Evolutionary conservation across 2,329 filamentous ascomycete species (phyloP), one percentile per base, ranked within the genome.

Genomic region (Fusarium nelsonii): DNA sequence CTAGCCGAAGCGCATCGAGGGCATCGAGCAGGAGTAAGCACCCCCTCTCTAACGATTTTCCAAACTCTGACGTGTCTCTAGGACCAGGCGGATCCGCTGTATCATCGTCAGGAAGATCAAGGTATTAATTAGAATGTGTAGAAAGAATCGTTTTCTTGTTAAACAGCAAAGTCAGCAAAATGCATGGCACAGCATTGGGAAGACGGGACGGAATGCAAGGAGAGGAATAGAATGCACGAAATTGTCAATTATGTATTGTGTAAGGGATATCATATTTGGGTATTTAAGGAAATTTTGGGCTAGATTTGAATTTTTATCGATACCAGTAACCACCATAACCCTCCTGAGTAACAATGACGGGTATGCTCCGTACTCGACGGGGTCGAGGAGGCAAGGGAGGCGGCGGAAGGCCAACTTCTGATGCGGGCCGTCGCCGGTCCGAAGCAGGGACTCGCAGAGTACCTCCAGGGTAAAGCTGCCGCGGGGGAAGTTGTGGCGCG

Each of bases 311-410:
- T 40, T 50, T 63, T 74, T 60, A 74, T 70, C 52, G 67, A 51
- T 68, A 68, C 50, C 67, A 66, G 44, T 60, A 48, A 65, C 72
- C 54, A 56, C 62, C 55, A 51, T 64, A 59, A 48, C 55, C 66
- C 51, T 77, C 75, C 58, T 78, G 71, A 41, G 77, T 69, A 12
- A 76, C 68, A 33, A 79, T 74, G 26, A 76, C 65, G 6, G 76
- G 74, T 60, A 76, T 71, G 32, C 75, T 77, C 15, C 59, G 69
- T 55, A 68, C 61, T 23, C 73, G 70, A 60, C 65, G 72, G 51
- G 60, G 74, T 37, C 74, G 68, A 43, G 75, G 74, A 10, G 75
- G 74, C 26, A 76, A 53, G 36, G 73, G 72, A 51, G 68, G 68
- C 28, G 68, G 69, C 26, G 68, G 68, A 26, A 59, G 55, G 28